phyloP scores from a whole-genome alignment of 306 rosid genomes.

The Fragaria iinumae region DNA sequence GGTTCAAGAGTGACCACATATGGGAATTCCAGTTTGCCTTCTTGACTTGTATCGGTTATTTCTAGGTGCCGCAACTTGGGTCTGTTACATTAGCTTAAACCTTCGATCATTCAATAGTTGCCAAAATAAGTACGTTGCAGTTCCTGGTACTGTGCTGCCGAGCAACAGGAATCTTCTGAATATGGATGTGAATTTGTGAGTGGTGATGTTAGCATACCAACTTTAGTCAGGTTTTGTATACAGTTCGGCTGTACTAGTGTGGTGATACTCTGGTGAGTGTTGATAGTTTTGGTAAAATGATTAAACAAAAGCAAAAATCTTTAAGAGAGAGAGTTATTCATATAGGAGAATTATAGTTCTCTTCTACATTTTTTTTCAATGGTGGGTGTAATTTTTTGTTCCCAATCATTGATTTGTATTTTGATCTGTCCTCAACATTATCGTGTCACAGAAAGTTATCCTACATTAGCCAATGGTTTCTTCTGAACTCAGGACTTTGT shows the following conservation, averaged over 20 bases:
- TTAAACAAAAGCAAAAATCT: not conserved
- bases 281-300: not conserved
- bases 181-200: not conserved
- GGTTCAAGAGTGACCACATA: not conserved
- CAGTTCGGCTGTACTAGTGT: not conserved
- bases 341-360: not conserved
- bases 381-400: not conserved
- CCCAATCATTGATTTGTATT: not conserved
- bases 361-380: not conserved
- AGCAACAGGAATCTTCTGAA: not conserved
- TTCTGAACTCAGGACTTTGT: not conserved
- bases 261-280: not conserved
- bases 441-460: slow-evolving; percentile 1
- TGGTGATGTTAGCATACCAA: not conserved
- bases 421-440: not conserved
- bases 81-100: not conserved
- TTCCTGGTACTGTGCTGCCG: not conserved
- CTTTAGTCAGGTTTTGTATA: not conserved
- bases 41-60: not conserved
- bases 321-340: not conserved
- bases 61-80: not conserved
- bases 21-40: not conserved
- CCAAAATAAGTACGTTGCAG: not conserved
- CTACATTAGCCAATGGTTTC: not conserved
- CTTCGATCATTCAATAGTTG: not conserved